Percentiles rank a stretch among this genome's conserved stretches.
Evolutionary conservation across 2,329 filamentous ascomycete genomes (phyloP).

Genomic region (Curvularia sp.): DNA sequence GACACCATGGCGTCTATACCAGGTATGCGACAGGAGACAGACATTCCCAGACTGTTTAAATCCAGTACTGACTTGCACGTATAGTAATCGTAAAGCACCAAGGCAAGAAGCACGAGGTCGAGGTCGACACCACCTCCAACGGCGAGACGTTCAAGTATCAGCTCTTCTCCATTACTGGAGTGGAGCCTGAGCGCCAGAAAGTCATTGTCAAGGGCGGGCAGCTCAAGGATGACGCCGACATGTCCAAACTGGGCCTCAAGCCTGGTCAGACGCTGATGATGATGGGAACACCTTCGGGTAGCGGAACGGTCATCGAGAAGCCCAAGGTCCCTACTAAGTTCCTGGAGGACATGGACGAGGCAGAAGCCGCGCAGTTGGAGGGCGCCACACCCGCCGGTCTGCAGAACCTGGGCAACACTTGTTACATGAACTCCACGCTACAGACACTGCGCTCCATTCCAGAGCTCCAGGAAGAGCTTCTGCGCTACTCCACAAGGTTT

Average conservation of each 20-base stretch:
- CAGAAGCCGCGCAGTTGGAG: conserved; percentile 81
- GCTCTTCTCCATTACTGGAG: conserved; percentile 91
- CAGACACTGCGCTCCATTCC: conserved; percentile 88
- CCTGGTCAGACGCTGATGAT: conserved; percentile 89
- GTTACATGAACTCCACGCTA: conserved; percentile 97
- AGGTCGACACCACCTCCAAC: conserved; percentile 81
- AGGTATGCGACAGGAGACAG: conserved; percentile 29
- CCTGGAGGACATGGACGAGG: conserved; percentile 96
- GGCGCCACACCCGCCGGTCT: conserved; percentile 88
- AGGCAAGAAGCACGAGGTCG: conserved; percentile 93
- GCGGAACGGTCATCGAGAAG: conserved; percentile 65
- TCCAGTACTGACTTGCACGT: conserved; percentile 31
- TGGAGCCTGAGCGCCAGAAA: conserved; percentile 96
- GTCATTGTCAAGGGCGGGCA: conserved; percentile 92
- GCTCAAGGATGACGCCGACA: conserved; percentile 91
- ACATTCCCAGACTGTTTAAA: conserved; percentile 4
- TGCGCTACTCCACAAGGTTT: conserved; percentile 63
- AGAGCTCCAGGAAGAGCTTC: conserved; percentile 82
- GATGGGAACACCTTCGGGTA: conserved; percentile 86
- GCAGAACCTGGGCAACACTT: conserved; percentile 94
- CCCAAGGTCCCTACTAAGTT: conserved; percentile 87
- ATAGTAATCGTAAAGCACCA: conserved; percentile 91
- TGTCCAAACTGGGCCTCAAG: conserved; percentile 85
- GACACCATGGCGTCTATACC: conserved; percentile 48
- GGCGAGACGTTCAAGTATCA: conserved; percentile 97